Conservation (phyloP, 495 filamentous ascomycete species). For the Penicillium lagena region DNA sequence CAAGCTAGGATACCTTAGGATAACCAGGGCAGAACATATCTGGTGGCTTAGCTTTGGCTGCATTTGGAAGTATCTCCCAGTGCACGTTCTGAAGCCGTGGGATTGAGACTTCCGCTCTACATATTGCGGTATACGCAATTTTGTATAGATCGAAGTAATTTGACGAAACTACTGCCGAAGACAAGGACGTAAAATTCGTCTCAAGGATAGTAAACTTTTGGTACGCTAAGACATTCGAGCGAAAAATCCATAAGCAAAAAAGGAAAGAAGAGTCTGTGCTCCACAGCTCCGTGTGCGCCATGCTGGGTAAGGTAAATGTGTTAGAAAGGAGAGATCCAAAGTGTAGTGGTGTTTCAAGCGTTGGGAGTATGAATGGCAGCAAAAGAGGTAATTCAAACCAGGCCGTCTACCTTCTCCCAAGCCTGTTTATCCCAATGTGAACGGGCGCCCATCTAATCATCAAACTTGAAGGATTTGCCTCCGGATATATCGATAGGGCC, state of each 20-base stretch:
- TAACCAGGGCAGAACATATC: too few species aligned
- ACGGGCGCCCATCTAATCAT: constrained; percentile 47
- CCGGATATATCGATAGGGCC: constrained; percentile 68
- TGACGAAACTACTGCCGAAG: too few species aligned
- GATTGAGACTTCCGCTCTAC: too few species aligned
- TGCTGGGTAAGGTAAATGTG: constrained; percentile 12
- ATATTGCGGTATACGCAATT: too few species aligned
- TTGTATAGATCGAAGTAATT: too few species aligned
- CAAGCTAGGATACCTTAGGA: too few species aligned
- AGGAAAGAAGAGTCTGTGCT: constrained; percentile 1
- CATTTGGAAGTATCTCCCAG: too few species aligned
- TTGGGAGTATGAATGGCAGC: background rate
- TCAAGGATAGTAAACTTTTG: constrained; percentile 8
- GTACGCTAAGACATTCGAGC: constrained; percentile 10
- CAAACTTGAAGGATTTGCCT: constrained; percentile 78
- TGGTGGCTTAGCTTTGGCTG: too few species aligned
- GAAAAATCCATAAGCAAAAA: constrained; percentile 7
- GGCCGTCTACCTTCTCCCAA: too few species aligned
- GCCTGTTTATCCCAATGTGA: too few species aligned
- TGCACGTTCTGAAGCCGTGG: too few species aligned
- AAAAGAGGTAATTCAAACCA: background rate
- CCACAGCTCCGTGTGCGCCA: constrained; percentile 23
- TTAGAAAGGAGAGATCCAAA: background rate
- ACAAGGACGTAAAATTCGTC: too few species aligned
- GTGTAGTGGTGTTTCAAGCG: background rate